A percentile compares a stretch with the other conserved stretches of the same genome.
phyloP scores from a whole-genome alignment of 2,329 filamentous ascomycete species.

The Beauveria sp. region DNA sequence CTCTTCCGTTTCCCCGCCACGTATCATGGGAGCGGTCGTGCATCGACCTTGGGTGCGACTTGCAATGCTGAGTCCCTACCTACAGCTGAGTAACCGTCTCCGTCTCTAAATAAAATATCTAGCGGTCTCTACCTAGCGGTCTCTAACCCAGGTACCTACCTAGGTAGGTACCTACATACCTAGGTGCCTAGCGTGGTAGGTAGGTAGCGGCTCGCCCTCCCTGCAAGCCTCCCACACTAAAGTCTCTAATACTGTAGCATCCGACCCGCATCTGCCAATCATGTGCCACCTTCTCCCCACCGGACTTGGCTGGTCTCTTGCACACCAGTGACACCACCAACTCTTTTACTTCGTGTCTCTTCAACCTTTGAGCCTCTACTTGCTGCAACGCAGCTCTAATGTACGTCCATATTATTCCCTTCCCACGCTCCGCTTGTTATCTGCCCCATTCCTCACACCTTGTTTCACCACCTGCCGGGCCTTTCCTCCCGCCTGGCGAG shows the following conservation, averaged over 20 bases:
- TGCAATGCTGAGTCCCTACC: neutral
- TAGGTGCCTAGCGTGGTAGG: no score
- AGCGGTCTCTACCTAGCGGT: neutral
- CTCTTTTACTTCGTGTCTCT: conserved; percentile 1
- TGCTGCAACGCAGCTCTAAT: neutral
- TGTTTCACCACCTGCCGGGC: neutral
- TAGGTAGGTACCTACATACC: no score
- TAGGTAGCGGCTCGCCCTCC: neutral
- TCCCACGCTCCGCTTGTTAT: neutral
- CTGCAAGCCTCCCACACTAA: neutral
- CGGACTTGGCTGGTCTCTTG: neutral
- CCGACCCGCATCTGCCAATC: conserved; percentile 12
- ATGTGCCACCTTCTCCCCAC: conserved; percentile 12
- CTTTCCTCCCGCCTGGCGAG: conserved; percentile 3
- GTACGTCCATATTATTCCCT: neutral
- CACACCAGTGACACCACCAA: neutral
- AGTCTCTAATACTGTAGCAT: conserved; percentile 3
- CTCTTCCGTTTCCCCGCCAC: neutral
- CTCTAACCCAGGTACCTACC: neutral
- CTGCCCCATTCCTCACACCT: conserved; percentile 2
- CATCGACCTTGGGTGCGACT: neutral
- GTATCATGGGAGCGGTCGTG: no score
- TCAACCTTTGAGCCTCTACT: conserved; percentile 1
- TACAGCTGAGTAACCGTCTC: no score
- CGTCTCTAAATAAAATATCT: no score